Evolutionary conservation across 73 alveolate species (phyloP), one percentile per base, ranked within the genome.

Genomic region (Paraurostyla sp.): DNA sequence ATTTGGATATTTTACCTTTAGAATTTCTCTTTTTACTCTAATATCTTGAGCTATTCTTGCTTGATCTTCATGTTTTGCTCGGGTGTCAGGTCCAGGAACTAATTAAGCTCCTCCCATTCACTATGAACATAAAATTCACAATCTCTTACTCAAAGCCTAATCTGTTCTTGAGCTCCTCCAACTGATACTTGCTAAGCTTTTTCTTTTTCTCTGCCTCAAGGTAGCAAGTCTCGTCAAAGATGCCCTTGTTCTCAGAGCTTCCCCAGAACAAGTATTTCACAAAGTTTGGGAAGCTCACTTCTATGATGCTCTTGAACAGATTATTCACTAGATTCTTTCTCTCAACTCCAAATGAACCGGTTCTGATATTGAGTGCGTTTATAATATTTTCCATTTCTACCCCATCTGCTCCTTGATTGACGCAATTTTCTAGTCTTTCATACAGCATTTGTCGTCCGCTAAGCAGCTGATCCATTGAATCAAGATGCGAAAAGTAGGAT

Each of bases 211-310:
- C 80, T 29, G 80, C 84, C 6, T 42, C 71, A 7, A 69, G 15
- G 27, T 29, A 20, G 3, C 76, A 33, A 23, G 15, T 38, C 18
- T 42, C 76, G 32, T 83, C 76, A 49, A 83, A 83, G 60, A 83
- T 54, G 4, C 92, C 92, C 60, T 60, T 83, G 22, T 83, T 63
- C 32, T 83, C 80, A 0, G 54, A 9, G 23, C 59, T 18, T 22
- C 71, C 58, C 92, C 92, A 83, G 50, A 83, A 56, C 22, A 83
- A 46, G 32, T 83, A 83, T 45, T 83, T 83, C 56, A 83, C 92
- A 36, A 56, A 62, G 62, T 62, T 42, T 6, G 92, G 92, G 78
- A 83, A 43, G 23, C 49, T 22, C 35, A 56, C 69, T 36, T 83
- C 92, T 20, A 83, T 83, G 23, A 63, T 63, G 6, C 48, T 32